phyloP scores from a whole-genome alignment of 1,284 basidiomycete species.

The Sporisorium scitamineum region DNA sequence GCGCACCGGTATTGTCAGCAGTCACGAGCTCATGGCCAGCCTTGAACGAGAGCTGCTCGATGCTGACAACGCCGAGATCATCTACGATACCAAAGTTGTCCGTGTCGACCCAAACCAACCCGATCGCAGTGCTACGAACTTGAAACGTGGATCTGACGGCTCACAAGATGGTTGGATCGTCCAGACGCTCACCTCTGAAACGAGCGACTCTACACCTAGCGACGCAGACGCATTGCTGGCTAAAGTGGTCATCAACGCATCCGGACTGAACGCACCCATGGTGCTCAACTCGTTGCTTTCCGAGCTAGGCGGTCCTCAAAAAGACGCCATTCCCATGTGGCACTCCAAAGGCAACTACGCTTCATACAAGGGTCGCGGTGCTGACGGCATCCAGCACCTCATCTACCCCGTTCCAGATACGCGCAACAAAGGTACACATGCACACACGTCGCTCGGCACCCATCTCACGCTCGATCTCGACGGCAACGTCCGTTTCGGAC shows the following conservation, averaged over 20 bases:
- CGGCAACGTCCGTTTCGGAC: constrained; percentile 90
- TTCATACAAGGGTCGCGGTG: constrained; percentile 59
- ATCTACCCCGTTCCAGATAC: constrained; percentile 65
- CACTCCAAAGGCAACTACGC: constrained; percentile 68
- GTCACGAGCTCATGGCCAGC: constrained; percentile 80
- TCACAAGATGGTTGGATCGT: constrained; percentile 73
- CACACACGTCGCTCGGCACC: constrained; percentile 64
- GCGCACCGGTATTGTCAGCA: constrained; percentile 91
- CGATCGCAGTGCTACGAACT: constrained; percentile 8
- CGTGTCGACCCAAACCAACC: constrained; percentile 79
- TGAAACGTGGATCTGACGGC: constrained; percentile 52
- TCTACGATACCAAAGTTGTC: constrained; percentile 86
- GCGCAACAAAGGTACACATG: constrained; percentile 50
- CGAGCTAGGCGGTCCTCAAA: constrained; percentile 17
- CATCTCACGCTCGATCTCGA: constrained; percentile 78
- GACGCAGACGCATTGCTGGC: constrained; percentile 81
- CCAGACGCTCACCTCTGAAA: constrained; percentile 70
- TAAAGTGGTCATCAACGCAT: constrained; percentile 85
- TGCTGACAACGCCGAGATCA: constrained; percentile 79
- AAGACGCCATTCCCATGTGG: constrained; percentile 55
- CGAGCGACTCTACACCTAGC: constrained; percentile 43
- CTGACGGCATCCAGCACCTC: constrained; percentile 51
- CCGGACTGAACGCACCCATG: constrained; percentile 77
- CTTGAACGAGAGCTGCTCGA: constrained; percentile 83
- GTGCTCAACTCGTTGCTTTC: constrained; percentile 59